Percentiles rank a stretch among this genome's conserved stretches.
phyloP scores from a whole-genome alignment of 208 protist genomes.

The Blastocrithidia nonstop region DNA sequence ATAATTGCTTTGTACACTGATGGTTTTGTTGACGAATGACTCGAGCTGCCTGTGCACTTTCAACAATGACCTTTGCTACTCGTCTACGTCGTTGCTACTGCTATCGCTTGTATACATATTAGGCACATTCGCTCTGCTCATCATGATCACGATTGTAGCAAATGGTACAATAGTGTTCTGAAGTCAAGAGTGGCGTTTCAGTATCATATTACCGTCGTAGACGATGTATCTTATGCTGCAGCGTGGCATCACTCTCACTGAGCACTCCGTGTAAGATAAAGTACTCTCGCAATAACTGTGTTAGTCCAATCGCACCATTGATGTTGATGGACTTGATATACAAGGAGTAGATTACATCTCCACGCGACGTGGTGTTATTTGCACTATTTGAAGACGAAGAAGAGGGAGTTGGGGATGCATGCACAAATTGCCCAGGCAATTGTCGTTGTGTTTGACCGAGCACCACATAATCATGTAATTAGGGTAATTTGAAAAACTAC shows the following conservation, averaged over 20 bases:
- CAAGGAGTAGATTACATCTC: conserved; percentile 57
- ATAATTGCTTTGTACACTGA: too few species aligned
- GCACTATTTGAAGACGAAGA: too few species aligned
- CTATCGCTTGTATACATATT: conserved; percentile 74
- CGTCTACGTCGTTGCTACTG: too few species aligned
- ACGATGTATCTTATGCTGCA: conserved; percentile 83
- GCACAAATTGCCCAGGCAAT: conserved; percentile 24
- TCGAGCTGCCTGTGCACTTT: too few species aligned
- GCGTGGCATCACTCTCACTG: conserved; percentile 30
- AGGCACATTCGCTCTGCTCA: conserved; percentile 39
- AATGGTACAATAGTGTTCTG: conserved; percentile 37
- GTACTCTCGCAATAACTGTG: conserved; percentile 65
- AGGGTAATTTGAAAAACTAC: conserved; percentile 47
- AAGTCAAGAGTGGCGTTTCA: conserved; percentile 45
- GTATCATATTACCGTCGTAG: conserved; percentile 61
- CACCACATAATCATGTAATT: conserved; percentile 39
- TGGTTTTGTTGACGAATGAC: too few species aligned
- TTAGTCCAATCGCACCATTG: conserved; percentile 36
- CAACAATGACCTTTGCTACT: too few species aligned
- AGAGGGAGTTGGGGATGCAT: conserved; percentile 23
- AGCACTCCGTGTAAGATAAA: conserved; percentile 56
- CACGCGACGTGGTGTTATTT: conserved; percentile 19
- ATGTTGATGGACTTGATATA: conserved; percentile 46
- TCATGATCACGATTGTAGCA: conserved; percentile 72
- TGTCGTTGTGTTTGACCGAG: conserved; percentile 51